Conservation (phyloP, 1,284 basidiomycete genomes). For the Austroboletus rostrupii region DNA sequence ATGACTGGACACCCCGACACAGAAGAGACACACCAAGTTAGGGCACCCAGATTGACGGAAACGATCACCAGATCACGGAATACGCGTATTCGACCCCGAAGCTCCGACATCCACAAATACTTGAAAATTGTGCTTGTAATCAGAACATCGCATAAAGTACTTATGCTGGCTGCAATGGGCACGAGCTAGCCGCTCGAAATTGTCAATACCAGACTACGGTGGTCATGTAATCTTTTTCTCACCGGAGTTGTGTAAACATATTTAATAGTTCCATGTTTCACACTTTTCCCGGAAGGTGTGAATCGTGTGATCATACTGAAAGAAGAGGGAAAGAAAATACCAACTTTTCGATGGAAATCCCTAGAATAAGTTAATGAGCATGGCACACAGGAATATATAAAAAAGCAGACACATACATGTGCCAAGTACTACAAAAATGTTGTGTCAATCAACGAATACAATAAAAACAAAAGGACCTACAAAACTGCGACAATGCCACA, state of each 20-base stretch:
- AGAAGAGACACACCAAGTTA: constrained; percentile 8
- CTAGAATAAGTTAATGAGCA: neutral
- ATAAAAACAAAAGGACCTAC: neutral
- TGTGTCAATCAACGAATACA: neutral
- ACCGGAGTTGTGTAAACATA: constrained; percentile 8
- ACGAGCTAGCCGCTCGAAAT: constrained; percentile 5
- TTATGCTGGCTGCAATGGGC: constrained; percentile 2
- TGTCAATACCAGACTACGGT: too few species aligned
- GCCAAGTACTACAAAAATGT: constrained; percentile 2
- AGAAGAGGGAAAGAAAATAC: neutral
- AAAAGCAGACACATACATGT: constrained; percentile 4
- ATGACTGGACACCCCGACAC: neutral
- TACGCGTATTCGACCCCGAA: neutral
- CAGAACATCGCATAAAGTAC: constrained; percentile 10
- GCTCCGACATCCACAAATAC: constrained; percentile 12
- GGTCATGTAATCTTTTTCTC: neutral
- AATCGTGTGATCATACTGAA: neutral
- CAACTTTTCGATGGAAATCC: neutral
- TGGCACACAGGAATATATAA: too few species aligned
- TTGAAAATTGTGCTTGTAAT: constrained; percentile 12
- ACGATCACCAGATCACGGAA: constrained; percentile 9
- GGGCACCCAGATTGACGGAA: constrained; percentile 13
- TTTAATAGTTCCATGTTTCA: neutral
- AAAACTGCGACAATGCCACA: constrained; percentile 2
- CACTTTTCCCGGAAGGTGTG: neutral